Evolutionary conservation across 2,329 filamentous ascomycete genomes (phyloP).

Genomic region (Beauveria pseudobassiana): DNA sequence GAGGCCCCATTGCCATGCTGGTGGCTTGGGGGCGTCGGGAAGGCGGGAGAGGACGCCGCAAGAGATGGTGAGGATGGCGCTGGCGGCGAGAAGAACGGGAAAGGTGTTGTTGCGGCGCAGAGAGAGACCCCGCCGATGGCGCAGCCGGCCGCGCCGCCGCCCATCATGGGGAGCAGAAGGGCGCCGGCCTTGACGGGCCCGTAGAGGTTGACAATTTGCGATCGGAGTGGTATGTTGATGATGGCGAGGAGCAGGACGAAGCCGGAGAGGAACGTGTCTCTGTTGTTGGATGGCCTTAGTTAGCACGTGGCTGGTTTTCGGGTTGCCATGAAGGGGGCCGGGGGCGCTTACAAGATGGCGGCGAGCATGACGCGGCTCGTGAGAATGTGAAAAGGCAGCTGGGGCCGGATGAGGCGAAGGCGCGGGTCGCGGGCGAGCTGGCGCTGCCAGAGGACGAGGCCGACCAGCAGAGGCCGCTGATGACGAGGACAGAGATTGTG

Average conservation of each 20-base stretch:
- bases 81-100: conserved; percentile 14
- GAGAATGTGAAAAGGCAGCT: conserved; percentile 16
- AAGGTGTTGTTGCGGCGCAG: conserved; percentile 15
- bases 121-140: conserved; percentile 15
- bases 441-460: conserved; percentile 16
- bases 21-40: conserved; percentile 7
- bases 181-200: conserved; percentile 17
- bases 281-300: background rate
- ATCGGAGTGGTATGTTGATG: conserved; percentile 18
- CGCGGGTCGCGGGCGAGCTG: conserved; percentile 11
- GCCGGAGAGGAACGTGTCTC: conserved; percentile 16
- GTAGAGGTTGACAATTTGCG: conserved; percentile 18
- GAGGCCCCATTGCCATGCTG: conserved; percentile 14
- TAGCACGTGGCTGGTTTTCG: background rate
- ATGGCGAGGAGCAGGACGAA: conserved; percentile 17
- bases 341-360: conserved; percentile 10
- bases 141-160: conserved; percentile 15
- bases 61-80: conserved; percentile 14
- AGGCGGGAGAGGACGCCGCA: conserved; percentile 15
- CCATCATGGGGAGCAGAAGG: conserved; percentile 19
- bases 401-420: conserved; percentile 13
- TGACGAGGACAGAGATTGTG: conserved; percentile 15
- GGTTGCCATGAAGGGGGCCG: background rate
- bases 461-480: conserved; percentile 15
- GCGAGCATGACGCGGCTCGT: conserved; percentile 16